Base-by-base conservation (phyloP, 495 filamentous ascomycete genomes). In the Massariosphaeria phaeospora region DNA sequence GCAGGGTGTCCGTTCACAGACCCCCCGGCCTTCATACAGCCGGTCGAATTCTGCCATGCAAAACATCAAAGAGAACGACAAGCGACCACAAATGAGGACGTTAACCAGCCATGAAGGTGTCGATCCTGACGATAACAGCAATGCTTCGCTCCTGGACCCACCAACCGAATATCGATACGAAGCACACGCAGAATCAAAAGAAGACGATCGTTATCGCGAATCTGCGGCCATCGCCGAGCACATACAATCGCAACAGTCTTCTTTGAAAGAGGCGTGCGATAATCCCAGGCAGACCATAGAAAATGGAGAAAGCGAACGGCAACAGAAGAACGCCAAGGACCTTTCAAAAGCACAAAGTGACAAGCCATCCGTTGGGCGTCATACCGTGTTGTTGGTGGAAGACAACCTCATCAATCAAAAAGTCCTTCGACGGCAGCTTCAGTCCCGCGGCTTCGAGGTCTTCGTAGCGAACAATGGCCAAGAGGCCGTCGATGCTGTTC, bases 351-450 rank as follows among this genome's bases (percentile, higher is more conserved):
- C 13, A 8, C 53, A 62, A 29, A 49, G 43, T 25, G 7, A 45
- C 6, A 13, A 39, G 2, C 3, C 25, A 25, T 48, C 48, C 5
- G 36, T 50, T n/a, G 20, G 1, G 18, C 24, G 26, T 11, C 17
- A 20, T 35, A 58, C 50, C 18, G 5, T 63, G n/a, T 44, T 63
- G 0, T 29, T 63, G 13, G 61, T 59, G 1, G 61, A 63, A 39
- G 61, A 63, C 51, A 63, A 63, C 36, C 49, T 63, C 25, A 64
- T 64, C 40, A 64, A 64, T 20, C 57, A 60, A 21, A 64, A 64
- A 27, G 57, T 64, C 2, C 45, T 64, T 17, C 46, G 48, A 12
- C 50, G 61, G 10, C 56, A 64, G 42, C 57, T 64, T 15, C 52
- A 60, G 35, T 48, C 52, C 15, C 35, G 38, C 2, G 61, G 61